Base-by-base conservation (phyloP, 169 alveolate genomes). In the Eimeria necatrix region DNA sequence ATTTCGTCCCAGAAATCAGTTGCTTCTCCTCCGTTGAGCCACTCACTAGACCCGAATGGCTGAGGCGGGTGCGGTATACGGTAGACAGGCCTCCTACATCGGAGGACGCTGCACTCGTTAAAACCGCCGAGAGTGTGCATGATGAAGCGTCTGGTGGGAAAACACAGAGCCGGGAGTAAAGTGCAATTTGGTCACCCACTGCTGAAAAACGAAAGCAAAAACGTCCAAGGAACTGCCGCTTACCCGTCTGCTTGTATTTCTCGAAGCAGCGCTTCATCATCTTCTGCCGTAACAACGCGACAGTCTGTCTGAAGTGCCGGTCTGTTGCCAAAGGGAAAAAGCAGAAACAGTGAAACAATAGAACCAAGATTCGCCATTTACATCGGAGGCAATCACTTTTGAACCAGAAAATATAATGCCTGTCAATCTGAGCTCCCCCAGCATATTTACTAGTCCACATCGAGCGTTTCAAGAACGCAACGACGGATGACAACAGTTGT, bases 171-270 rank as follows among this genome's bases (percentile, higher is more conserved):
- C 12, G 68, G 68, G 68, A 2, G 2, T 10, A 2, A 56, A 12
- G 68, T 56, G 68, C 68, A 2, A 56, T 2, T 10, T 18, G 68
- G 22, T 56, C 20, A 18, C 68, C 68, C 68, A 80, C 4, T 18
- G 51, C 14, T 80, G 89, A 3, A 18, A 18, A 20, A 46, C 41
- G 85, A 53, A 16, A 7, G 14, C 41, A 48, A 48, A 48, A 41
- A 10, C 14, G 59, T 49, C 20, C 85, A 46, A 41, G 46, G 3
- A 8, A 18, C 41, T n/a, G 83, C 24, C 1, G 41, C 91, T 84
- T 56, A 84, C 91, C 91, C 91, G 68, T 84, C 91, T 59, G 91
- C 51, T 59, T 84, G 91, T 53, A 84, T 84, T 56, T 84, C 91
- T 59, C 48, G 78, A 59, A 56, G 56, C 2, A 84, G 91, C 60